Base-by-base conservation (phyloP, 768 basidiomycete species). In the Mrakia blollopis region DNA sequence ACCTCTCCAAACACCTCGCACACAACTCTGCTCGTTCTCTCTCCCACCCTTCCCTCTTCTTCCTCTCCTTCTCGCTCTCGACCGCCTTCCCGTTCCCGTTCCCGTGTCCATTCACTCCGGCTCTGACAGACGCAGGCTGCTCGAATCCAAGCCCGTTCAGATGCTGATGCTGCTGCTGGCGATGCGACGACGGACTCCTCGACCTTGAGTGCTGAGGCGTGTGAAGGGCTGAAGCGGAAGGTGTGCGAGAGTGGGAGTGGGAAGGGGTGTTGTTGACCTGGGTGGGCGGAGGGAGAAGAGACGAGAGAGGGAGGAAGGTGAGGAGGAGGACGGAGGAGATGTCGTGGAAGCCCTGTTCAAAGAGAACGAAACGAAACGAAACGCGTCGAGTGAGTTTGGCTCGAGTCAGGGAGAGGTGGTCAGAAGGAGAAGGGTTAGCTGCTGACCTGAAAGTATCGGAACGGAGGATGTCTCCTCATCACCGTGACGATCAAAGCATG, bases 261-360 rank as follows among this genome's bases (percentile, higher is more conserved):
- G 52, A 11, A 3, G 60, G 37, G 4, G 37, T 65, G 25, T 23
- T 21, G 41, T 23, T 16, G 23, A 9, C 10, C 44, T 35, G 3
- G 65, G 16, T 10, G 50, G 44, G 0, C 6, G 65, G 16, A 18
- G 50, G 44, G 0, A 73, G 78, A 52, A 54, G 78, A 44, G 23
- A 54, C 70, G 18, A 65, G 67, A 74, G 72, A 71, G 82, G 81
- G 28, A 83, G 77, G 72, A 81, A 83, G 6, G 84, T 83, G 16
- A 84, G 78, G 75, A 83, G 83, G 5, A 97, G 78, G 18, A 97
- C 93, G 0, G 92, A 91, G 30, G 93, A 86, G 61, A 98, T 93
- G 81, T 97, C 94, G 81, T 97, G 94, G 83, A 92, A 96, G 63
- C 94, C 94, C 89, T 95, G 82, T 41, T 14, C 37, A n/a, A n/a